phyloP scores from a whole-genome alignment of 495 filamentous ascomycete genomes.

The Parmelia sp. region DNA sequence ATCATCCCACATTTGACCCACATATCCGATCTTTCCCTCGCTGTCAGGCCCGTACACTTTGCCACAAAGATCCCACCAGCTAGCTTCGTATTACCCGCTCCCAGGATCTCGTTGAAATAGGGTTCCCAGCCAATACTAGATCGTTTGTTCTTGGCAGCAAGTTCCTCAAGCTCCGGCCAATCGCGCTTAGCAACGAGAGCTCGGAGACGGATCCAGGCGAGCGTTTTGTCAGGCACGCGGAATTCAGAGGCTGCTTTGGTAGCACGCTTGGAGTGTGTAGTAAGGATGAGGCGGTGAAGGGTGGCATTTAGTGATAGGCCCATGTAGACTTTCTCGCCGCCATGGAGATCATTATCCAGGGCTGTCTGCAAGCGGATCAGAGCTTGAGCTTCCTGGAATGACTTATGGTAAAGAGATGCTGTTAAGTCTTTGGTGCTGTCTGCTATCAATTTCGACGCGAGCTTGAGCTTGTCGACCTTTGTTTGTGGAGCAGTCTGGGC shows the following conservation, averaged over 20 bases:
- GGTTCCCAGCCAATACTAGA: constrained; percentile 98
- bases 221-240: constrained; percentile 81
- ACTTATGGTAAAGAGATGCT: constrained; percentile 58
- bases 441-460: constrained; percentile 70
- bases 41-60: constrained; percentile 64
- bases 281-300: constrained; percentile 69
- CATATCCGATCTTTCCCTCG: constrained; percentile 75
- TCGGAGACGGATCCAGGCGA: constrained; percentile 85
- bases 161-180: constrained; percentile 87
- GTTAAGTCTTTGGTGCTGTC: constrained; percentile 69
- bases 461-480: constrained; percentile 73
- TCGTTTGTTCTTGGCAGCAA: constrained; percentile 50
- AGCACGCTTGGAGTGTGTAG: constrained; percentile 70
- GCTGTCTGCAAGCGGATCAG: constrained; percentile 79
- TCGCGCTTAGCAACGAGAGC: constrained; percentile 83
- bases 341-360: constrained; percentile 71
- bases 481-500: constrained; percentile 55
- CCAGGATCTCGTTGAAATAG: constrained; percentile 83
- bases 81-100: constrained; percentile 83
- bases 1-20: constrained; percentile 93
- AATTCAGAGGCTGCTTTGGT: constrained; percentile 86
- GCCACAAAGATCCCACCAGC: constrained; percentile 71
- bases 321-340: constrained; percentile 55
- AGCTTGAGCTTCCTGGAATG: constrained; percentile 68
- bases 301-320: constrained; percentile 88